phyloP scores from a whole-genome alignment of 305 asterid species.

The Fraxinus angustifolia region DNA sequence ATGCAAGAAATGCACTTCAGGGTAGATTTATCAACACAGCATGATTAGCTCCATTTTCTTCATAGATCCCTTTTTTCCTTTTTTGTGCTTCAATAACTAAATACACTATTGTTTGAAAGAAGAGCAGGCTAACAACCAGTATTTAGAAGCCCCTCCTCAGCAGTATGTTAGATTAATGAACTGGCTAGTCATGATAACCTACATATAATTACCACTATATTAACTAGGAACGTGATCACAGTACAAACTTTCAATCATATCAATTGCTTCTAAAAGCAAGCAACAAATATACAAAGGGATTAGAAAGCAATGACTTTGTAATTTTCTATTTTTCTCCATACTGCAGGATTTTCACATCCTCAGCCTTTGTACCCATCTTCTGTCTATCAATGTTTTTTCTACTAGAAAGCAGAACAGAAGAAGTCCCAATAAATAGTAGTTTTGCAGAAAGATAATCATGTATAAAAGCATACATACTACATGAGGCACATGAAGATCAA shows the following conservation, averaged over 20 bases:
- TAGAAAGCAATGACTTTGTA: neutral
- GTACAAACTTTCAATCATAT: neutral
- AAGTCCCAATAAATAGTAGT: neutral
- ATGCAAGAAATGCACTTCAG: neutral
- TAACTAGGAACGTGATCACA: neutral
- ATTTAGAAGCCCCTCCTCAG: neutral
- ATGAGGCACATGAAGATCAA: neutral
- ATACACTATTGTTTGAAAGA: neutral
- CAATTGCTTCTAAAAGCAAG: neutral
- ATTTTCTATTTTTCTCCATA: neutral
- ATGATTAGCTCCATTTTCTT: neutral
- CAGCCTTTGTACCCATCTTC: neutral
- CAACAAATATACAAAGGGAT: neutral
- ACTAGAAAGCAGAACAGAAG: neutral
- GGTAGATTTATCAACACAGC: neutral
- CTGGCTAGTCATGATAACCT: neutral
- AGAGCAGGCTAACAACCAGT: neutral
- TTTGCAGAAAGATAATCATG: neutral
- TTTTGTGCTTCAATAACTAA: neutral
- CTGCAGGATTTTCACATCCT: slow-evolving; percentile 2
- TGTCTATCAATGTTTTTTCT: neutral
- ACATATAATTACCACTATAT: neutral
- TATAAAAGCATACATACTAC: neutral
- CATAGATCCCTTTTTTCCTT: neutral
- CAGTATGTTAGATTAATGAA: neutral